phyloP scores from a whole-genome alignment of 148 eudicot species.

The Rhododendron vialii region DNA sequence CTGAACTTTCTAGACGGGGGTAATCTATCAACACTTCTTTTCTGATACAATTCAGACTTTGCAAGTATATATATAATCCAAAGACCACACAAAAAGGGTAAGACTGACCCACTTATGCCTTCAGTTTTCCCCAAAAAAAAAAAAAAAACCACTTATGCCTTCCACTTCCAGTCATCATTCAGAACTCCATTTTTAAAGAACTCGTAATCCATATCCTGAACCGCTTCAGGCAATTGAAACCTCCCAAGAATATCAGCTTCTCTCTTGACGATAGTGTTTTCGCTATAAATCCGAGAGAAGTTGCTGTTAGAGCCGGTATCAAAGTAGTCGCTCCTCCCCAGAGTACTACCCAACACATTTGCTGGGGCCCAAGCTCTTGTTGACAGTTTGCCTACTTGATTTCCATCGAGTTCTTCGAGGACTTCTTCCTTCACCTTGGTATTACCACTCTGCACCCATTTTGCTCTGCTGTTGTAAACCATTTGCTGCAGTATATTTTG shows the following conservation, averaged over 20 bases:
- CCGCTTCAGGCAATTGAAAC: slow-evolving; percentile 5
- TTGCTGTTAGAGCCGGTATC: slow-evolving; percentile 10
- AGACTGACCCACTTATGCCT: background rate
- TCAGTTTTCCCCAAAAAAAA: background rate
- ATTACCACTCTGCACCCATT: background rate
- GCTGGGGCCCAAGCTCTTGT: background rate
- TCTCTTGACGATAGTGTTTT: background rate
- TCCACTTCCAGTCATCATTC: background rate
- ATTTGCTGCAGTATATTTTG: slow-evolving; percentile 15
- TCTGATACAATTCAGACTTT: background rate
- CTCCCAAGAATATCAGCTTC: slow-evolving; percentile 3
- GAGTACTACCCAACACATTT: background rate
- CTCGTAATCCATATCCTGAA: slow-evolving; percentile 12
- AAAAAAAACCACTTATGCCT: background rate
- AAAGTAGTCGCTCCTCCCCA: background rate
- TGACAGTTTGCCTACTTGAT: background rate
- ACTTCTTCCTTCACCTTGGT: slow-evolving; percentile 11
- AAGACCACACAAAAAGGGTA: background rate
- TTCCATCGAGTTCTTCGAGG: background rate
- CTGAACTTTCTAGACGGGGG: background rate
- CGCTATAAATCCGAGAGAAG: background rate
- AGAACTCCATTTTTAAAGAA: slow-evolving; percentile 11
- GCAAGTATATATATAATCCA: background rate
- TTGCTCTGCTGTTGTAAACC: slow-evolving; percentile 14
- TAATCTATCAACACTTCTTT: background rate